A percentile compares a stretch with the other conserved stretches of the same genome.
phyloP scores from a whole-genome alignment of 345 rosid species.

The Aquilaria sinensis region DNA sequence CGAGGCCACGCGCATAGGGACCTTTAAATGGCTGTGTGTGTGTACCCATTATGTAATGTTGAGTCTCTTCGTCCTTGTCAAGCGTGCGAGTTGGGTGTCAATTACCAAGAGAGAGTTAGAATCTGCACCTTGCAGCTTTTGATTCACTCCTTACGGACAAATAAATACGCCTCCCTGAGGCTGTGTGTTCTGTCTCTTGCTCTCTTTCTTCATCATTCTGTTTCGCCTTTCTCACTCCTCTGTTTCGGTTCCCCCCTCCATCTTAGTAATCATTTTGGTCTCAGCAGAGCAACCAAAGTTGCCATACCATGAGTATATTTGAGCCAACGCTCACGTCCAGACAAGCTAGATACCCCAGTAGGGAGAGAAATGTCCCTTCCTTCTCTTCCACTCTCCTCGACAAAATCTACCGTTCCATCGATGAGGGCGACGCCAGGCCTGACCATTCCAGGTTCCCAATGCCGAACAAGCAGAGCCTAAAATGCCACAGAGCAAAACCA shows the following conservation, averaged over 20 bases:
- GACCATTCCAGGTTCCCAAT: slow-evolving; percentile 27
- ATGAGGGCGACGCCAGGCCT: slow-evolving; percentile 28
- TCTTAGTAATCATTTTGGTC: background rate
- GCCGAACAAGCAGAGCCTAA: slow-evolving; percentile 33
- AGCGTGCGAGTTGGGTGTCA: slow-evolving; percentile 26
- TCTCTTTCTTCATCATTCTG: background rate
- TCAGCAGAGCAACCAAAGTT: background rate
- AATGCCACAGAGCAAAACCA: slow-evolving; percentile 19
- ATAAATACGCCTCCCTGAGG: background rate
- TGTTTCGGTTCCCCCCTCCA: background rate
- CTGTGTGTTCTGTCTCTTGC: background rate
- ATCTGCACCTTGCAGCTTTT: slow-evolving; percentile 15
- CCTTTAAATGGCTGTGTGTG: slow-evolving; percentile 22
- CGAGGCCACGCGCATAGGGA: slow-evolving; percentile 24
- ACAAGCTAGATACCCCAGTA: slow-evolving; percentile 12
- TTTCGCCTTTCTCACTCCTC: background rate
- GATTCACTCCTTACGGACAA: slow-evolving; percentile 1
- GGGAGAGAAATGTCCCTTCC: slow-evolving; percentile 41
- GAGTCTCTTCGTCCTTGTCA: slow-evolving; percentile 15
- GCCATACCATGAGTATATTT: slow-evolving; percentile 23
- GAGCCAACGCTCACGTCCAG: slow-evolving; percentile 20
- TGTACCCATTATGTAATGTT: slow-evolving; percentile 5
- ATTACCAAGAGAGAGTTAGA: too few relatives aligned
- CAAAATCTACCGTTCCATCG: slow-evolving; percentile 75
- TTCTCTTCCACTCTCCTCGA: slow-evolving; percentile 84